A percentile compares a stretch with the other conserved stretches of the same genome.
These are phyloP conservation scores for Candida awuae DNA, from an alignment of 805 yeast species.

Conservation along the genomic window DNA sequence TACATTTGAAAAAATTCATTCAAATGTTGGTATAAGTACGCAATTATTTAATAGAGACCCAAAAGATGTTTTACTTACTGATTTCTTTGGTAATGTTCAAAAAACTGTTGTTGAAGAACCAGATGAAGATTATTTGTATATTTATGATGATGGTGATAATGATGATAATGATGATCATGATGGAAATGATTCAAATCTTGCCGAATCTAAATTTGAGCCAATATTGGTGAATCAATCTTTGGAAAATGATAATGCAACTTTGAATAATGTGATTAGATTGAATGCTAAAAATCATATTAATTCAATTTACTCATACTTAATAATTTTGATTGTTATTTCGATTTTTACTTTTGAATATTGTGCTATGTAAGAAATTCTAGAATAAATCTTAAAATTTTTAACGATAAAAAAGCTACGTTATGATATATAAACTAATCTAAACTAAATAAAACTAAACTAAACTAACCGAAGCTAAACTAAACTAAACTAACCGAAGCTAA, in stretches of 20 bases:
- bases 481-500: too few relatives aligned
- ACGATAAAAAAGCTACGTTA: too few relatives aligned
- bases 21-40: constrained; percentile 87
- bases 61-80: constrained; percentile 70
- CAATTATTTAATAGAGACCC: constrained; percentile 66
- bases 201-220: background rate
- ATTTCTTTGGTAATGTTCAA: constrained; percentile 91
- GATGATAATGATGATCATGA: constrained; percentile 34
- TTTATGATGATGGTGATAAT: constrained; percentile 27
- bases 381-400: too few relatives aligned
- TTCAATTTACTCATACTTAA: constrained; percentile 1
- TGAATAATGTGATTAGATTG: constrained; percentile 1
- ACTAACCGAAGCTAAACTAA: too few relatives aligned
- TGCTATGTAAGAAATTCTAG: too few relatives aligned
- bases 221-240: background rate
- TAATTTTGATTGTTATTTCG: background rate
- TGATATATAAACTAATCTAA: too few relatives aligned
- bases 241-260: background rate
- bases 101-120: constrained; percentile 45
- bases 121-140: constrained; percentile 6
- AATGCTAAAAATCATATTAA: background rate
- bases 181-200: background rate
- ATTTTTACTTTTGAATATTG: background rate
- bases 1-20: constrained; percentile 77
- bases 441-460: too few relatives aligned